A percentile compares a stretch with the other conserved stretches of the same genome.
Conservation (phyloP, 805 yeast species). For the Candida wancherniae region DNA sequence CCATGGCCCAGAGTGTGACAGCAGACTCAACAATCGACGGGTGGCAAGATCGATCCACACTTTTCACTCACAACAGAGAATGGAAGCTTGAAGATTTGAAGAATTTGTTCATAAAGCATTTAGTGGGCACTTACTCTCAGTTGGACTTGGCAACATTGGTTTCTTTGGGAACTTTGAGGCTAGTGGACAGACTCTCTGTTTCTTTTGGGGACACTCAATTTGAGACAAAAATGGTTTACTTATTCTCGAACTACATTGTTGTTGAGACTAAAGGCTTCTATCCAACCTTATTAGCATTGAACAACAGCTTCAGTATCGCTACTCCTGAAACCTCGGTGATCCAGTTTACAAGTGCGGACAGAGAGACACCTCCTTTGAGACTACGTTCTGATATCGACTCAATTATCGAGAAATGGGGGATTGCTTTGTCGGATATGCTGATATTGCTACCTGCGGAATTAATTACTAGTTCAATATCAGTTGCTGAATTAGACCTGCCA, state of each 20-base stretch:
- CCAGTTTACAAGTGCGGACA: conserved; percentile 13
- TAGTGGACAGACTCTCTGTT: conserved; percentile 31
- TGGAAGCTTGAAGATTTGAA: conserved; percentile 22
- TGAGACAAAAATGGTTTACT: conserved; percentile 20
- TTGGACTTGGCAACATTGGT: conserved; percentile 24
- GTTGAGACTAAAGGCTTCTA: conserved; percentile 17
- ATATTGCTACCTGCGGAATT: conserved; percentile 32
- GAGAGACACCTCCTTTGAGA: conserved; percentile 14
- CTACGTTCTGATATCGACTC: conserved; percentile 25
- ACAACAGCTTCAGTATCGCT: conserved; percentile 10
- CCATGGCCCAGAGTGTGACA: not conserved
- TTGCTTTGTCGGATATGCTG: conserved; percentile 32
- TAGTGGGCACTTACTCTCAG: conserved; percentile 21
- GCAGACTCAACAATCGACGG: not conserved
- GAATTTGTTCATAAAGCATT: conserved; percentile 24
- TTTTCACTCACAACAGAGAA: not conserved
- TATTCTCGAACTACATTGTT: conserved; percentile 32
- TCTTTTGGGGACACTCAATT: conserved; percentile 13
- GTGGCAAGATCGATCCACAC: not conserved
- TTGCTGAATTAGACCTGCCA: conserved; percentile 6
- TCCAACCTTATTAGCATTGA: conserved; percentile 12
- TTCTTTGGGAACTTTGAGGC: conserved; percentile 30
- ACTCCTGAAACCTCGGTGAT: conserved; percentile 24
- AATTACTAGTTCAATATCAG: conserved; percentile 29
- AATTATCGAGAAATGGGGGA: conserved; percentile 43